These are phyloP conservation scores for Talaromyces pinophilus DNA, from an alignment of 2,329 filamentous ascomycete genomes.

Conservation along the genomic window DNA sequence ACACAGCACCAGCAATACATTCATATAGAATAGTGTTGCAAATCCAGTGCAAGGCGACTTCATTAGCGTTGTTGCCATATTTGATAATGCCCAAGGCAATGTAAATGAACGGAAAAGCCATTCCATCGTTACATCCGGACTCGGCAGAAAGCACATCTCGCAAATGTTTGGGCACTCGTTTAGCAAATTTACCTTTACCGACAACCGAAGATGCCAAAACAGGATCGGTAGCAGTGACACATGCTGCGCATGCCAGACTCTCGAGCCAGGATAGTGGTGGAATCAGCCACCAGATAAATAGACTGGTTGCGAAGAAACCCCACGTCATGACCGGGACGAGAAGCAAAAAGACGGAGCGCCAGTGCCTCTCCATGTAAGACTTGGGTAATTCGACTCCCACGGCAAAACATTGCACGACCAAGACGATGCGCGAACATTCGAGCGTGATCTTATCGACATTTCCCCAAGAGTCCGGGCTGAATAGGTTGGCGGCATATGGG, in stretches of 20 bases:
- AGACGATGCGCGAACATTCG: constrained; percentile 69
- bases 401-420: constrained; percentile 73
- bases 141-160: constrained; percentile 92
- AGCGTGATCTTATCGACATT: constrained; percentile 68
- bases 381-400: constrained; percentile 70
- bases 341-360: constrained; percentile 85
- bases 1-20: constrained; percentile 88
- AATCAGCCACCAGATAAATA: constrained; percentile 93
- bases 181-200: constrained; percentile 97
- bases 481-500: constrained; percentile 65
- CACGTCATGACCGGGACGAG: constrained; percentile 96
- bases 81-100: constrained; percentile 85
- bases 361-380: constrained; percentile 94
- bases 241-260: constrained; percentile 81
- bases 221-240: constrained; percentile 95
- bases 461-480: constrained; percentile 63
- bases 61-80: constrained; percentile 67
- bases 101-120: constrained; percentile 98
- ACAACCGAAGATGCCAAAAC: constrained; percentile 97
- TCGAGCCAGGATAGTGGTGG: constrained; percentile 82
- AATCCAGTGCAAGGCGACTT: constrained; percentile 83
- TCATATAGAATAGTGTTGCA: constrained; percentile 91
- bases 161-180: constrained; percentile 95
- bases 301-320: constrained; percentile 78
- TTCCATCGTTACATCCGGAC: constrained; percentile 98